Percentiles rank a stretch among this genome's conserved stretches.
Evolutionary conservation across 75 land plant species (phyloP).

Genomic region (Sequoia sempervirens): DNA sequence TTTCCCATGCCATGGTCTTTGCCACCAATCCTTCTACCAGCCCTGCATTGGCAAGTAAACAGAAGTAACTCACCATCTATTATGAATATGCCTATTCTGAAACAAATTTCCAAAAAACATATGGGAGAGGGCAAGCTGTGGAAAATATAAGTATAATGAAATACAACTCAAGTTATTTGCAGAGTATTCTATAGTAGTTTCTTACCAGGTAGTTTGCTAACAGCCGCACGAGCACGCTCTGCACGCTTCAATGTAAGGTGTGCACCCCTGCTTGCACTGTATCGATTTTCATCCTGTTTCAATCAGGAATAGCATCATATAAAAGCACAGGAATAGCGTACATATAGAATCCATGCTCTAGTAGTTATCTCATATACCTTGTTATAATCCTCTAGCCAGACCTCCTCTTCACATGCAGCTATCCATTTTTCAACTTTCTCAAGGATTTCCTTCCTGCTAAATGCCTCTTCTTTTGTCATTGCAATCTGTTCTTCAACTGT

Average conservation of each 20-base stretch:
- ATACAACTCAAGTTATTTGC: not conserved
- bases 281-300: slow-evolving; percentile 78
- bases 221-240: slow-evolving; percentile 74
- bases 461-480: slow-evolving; percentile 70
- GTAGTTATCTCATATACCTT: slow-evolving; percentile 31
- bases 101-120: not conserved
- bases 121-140: not conserved
- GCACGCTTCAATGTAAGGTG: slow-evolving; percentile 88
- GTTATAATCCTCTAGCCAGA: slow-evolving; percentile 91
- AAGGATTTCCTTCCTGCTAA: slow-evolving; percentile 85
- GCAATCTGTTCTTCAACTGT: slow-evolving; percentile 65
- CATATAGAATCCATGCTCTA: not conserved
- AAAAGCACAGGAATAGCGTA: too few relatives aligned
- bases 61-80: not conserved
- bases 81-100: not conserved
- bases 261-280: slow-evolving; percentile 82
- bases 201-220: slow-evolving; percentile 77
- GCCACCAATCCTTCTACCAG: slow-evolving; percentile 57
- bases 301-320: not conserved
- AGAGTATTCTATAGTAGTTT: not conserved
- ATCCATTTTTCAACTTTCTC: slow-evolving; percentile 88
- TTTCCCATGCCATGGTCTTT: slow-evolving; percentile 68
- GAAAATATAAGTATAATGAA: not conserved
- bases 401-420: slow-evolving; percentile 80
- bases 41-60: slow-evolving; percentile 24